Percentiles rank a stretch among this genome's conserved stretches.
These are phyloP conservation scores for Xylaria digitata DNA, from an alignment of 2,329 filamentous ascomycete genomes.

Conservation along the genomic window DNA sequence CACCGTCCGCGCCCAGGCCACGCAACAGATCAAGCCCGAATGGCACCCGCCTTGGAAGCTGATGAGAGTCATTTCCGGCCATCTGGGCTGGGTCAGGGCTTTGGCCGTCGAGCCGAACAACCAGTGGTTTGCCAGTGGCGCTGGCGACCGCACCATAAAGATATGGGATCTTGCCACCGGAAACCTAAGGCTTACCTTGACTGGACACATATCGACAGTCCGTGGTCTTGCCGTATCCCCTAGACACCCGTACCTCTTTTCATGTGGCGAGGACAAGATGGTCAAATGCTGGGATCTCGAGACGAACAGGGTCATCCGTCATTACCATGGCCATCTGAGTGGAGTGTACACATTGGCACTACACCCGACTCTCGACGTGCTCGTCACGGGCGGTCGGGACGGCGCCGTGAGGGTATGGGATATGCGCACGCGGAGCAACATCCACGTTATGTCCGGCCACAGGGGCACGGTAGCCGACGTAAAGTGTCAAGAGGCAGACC, in stretches of 20 bases:
- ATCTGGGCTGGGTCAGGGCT: slow-evolving; percentile 92
- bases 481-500: slow-evolving; percentile 94
- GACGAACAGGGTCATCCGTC: slow-evolving; percentile 98
- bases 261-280: slow-evolving; percentile 99
- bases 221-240: slow-evolving; percentile 92
- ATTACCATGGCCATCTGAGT: slow-evolving; percentile 96
- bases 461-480: slow-evolving; percentile 90
- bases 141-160: slow-evolving; percentile 96
- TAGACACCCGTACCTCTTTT: slow-evolving; percentile 95
- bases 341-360: slow-evolving; percentile 93
- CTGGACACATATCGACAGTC: slow-evolving; percentile 90
- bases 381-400: slow-evolving; percentile 94
- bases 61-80: slow-evolving; percentile 96
- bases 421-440: slow-evolving; percentile 95
- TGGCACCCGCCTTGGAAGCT: slow-evolving; percentile 99
- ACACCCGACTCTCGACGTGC: slow-evolving; percentile 94
- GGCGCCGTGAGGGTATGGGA: slow-evolving; percentile 97
- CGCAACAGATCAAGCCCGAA: slow-evolving; percentile 75
- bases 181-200: slow-evolving; percentile 84
- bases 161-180: slow-evolving; percentile 97
- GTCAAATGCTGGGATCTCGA: slow-evolving; percentile 99
- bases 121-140: slow-evolving; percentile 96
- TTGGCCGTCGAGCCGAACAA: slow-evolving; percentile 95
- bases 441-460: slow-evolving; percentile 92
- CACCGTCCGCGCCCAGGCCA: slow-evolving; percentile 52